These are phyloP conservation scores for Mycena galericulata DNA, from an alignment of 768 basidiomycete genomes.

Conservation along the genomic window DNA sequence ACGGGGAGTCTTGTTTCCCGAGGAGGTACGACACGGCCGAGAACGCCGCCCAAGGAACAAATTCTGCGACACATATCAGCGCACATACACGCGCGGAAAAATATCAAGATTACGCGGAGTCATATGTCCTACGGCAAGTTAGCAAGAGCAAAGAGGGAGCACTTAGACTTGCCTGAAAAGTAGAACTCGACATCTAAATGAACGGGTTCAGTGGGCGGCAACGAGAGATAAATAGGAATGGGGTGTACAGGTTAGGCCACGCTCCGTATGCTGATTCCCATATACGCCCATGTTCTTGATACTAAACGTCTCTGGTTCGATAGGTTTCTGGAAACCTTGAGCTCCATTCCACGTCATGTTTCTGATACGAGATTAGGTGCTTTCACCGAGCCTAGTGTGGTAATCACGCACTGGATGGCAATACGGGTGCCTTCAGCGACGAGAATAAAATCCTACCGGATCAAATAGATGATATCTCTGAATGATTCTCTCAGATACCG, in stretches of 20 bases:
- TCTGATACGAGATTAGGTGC: conserved; percentile 37
- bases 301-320: conserved; percentile 68
- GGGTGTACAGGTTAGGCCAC: conserved; percentile 72
- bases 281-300: conserved; percentile 73
- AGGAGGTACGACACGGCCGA: conserved; percentile 56
- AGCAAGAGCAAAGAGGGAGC: not conserved
- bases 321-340: conserved; percentile 78
- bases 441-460: conserved; percentile 53
- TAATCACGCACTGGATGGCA: conserved; percentile 59
- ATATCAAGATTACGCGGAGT: conserved; percentile 58
- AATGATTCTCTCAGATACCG: conserved; percentile 51
- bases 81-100: conserved; percentile 10
- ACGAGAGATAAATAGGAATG: conserved; percentile 29
- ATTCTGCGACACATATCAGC: conserved; percentile 47
- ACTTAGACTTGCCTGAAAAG: conserved; percentile 26
- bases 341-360: conserved; percentile 66
- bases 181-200: conserved; percentile 68
- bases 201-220: conserved; percentile 10
- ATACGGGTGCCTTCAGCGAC: conserved; percentile 63
- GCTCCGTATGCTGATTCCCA: conserved; percentile 71
- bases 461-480: conserved; percentile 18
- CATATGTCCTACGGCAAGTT: conserved; percentile 64
- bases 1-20: conserved; percentile 60
- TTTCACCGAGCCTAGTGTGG: not conserved
- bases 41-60: conserved; percentile 63